Evolutionary conservation across 345 rosid species (phyloP).

Genomic region (Salix viminalis): DNA sequence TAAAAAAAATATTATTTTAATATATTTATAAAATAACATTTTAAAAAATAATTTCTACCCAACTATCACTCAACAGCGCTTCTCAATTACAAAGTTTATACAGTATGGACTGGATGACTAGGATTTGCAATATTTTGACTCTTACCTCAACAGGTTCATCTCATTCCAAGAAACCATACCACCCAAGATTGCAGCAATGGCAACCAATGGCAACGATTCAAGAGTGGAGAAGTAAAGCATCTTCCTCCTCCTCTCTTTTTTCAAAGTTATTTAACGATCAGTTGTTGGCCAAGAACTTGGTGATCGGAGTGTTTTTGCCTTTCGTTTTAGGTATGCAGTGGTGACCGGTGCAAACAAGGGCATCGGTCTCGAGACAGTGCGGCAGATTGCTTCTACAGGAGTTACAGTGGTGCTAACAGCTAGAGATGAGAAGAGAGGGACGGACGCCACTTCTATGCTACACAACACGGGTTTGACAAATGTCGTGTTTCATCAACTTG

Average conservation of each 20-base stretch:
- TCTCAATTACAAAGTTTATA: too few relatives aligned
- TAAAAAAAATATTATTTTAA: too few relatives aligned
- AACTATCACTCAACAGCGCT: too few relatives aligned
- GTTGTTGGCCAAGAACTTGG: too few relatives aligned
- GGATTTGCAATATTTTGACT: too few relatives aligned
- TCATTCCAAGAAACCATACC: too few relatives aligned
- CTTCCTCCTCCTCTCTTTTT: neutral
- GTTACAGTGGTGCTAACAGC: slow-evolving; percentile 45
- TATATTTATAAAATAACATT: too few relatives aligned
- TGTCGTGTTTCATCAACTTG: slow-evolving; percentile 49
- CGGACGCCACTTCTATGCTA: slow-evolving; percentile 31
- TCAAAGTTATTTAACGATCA: neutral
- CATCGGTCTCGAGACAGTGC: slow-evolving; percentile 43
- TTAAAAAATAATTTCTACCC: too few relatives aligned
- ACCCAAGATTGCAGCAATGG: neutral
- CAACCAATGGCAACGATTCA: neutral
- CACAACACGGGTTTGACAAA: slow-evolving; percentile 31
- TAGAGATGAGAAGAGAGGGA: slow-evolving; percentile 40
- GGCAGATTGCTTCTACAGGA: slow-evolving; percentile 40
- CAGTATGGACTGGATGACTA: too few relatives aligned
- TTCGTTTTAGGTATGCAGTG: slow-evolving; percentile 33
- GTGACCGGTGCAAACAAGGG: slow-evolving; percentile 54
- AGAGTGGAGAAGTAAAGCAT: neutral
- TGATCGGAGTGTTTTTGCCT: neutral
- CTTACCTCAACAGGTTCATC: too few relatives aligned